Percentiles rank a stretch among this genome's conserved stretches.
phyloP scores from a whole-genome alignment of 148 eudicot genomes.

The Rhododendron williamsianum region DNA sequence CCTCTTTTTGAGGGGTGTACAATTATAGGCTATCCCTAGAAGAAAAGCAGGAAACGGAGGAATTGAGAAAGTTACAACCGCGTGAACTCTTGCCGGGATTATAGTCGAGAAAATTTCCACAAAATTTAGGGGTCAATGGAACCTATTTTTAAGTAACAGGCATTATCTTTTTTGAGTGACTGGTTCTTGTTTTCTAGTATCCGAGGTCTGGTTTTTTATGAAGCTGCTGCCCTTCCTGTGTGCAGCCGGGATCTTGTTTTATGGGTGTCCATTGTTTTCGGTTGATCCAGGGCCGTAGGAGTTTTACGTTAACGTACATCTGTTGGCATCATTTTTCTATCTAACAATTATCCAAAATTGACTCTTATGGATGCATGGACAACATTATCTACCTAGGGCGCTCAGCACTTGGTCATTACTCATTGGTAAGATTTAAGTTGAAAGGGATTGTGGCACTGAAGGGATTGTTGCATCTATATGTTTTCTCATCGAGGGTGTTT shows the following conservation, averaged over 20 bases:
- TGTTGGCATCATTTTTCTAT: too few species aligned
- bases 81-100: background rate
- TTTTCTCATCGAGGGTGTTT: too few species aligned
- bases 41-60: background rate
- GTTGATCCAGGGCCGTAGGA: too few species aligned
- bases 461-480: too few species aligned
- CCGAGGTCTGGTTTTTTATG: background rate
- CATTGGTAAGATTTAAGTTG: too few species aligned
- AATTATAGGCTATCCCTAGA: background rate
- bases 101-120: background rate
- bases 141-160: background rate
- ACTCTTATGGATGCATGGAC: background rate
- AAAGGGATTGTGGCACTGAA: too few species aligned
- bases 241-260: too few species aligned
- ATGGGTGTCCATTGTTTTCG: too few species aligned
- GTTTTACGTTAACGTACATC: background rate
- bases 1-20: background rate
- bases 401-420: too few species aligned
- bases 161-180: background rate
- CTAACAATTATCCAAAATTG: too few species aligned
- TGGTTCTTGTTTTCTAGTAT: background rate
- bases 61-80: background rate
- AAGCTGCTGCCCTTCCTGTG: too few species aligned
- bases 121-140: background rate
- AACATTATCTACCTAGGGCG: too few species aligned